Evolutionary conservation across 106 monocot genomes (phyloP).

Genomic region (Xerophyta viscosa): DNA sequence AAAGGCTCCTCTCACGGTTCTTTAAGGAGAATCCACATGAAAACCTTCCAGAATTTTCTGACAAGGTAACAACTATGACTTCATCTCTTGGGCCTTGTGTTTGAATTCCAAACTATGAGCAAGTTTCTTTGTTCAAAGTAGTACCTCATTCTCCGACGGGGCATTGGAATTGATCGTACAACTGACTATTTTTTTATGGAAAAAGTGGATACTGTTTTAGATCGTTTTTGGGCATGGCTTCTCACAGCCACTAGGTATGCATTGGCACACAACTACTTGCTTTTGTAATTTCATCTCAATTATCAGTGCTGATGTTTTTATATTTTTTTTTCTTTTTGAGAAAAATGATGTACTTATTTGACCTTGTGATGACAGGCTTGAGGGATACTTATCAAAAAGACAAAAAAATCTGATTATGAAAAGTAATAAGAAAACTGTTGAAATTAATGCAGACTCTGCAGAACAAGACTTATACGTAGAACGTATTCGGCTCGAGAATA

Average conservation of each 20-base stretch:
- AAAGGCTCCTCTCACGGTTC: constrained; percentile 54
- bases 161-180: constrained; percentile 72
- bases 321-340: neutral
- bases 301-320: neutral
- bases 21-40: constrained; percentile 69
- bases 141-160: constrained; percentile 84
- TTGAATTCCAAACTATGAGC: too few species aligned
- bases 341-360: neutral
- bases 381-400: constrained; percentile 30
- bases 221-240: constrained; percentile 61
- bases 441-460: constrained; percentile 16
- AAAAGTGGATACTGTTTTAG: constrained; percentile 73
- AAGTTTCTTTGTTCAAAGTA: constrained; percentile 9
- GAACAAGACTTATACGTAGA: constrained; percentile 42
- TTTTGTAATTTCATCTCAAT: neutral
- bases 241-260: constrained; percentile 46
- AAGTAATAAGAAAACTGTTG: constrained; percentile 31
- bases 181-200: constrained; percentile 71
- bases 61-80: constrained; percentile 51
- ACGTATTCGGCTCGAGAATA: constrained; percentile 51
- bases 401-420: constrained; percentile 1
- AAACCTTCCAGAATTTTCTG: constrained; percentile 72
- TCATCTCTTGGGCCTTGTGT: too few species aligned
- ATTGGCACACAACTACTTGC: neutral
- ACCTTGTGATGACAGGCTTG: too few species aligned